Evolutionary conservation across 768 basidiomycete species (phyloP).

Genomic region (Lepiota venenata): DNA sequence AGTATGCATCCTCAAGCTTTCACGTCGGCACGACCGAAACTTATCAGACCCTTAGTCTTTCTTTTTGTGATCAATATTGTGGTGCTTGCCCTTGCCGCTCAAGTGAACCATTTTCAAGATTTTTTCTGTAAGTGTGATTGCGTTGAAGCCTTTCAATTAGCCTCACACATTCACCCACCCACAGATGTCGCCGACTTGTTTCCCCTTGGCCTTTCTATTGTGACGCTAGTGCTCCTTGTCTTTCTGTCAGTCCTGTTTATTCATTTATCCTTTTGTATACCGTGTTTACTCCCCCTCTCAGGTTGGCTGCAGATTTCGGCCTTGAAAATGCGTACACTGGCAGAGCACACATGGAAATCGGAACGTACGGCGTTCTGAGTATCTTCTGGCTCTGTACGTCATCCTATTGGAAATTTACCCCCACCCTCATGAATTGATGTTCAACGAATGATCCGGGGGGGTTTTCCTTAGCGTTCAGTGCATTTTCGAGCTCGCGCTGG

Average conservation of each 20-base stretch:
- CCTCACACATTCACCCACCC: constrained; percentile 3
- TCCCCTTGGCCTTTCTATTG: constrained; percentile 56
- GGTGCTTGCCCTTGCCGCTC: constrained; percentile 48
- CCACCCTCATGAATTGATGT: background rate
- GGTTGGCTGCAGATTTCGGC: constrained; percentile 40
- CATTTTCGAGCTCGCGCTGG: constrained; percentile 62
- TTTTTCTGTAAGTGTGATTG: constrained; percentile 50
- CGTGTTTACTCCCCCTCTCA: constrained; percentile 15
- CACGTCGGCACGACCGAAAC: too few species aligned
- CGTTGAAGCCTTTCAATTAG: background rate
- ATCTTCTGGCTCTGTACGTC: constrained; percentile 54
- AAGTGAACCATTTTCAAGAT: constrained; percentile 55
- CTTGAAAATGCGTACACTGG: constrained; percentile 39
- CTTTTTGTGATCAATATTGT: constrained; percentile 45
- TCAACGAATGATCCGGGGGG: too few species aligned
- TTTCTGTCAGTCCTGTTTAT: constrained; percentile 31
- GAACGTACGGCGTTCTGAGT: constrained; percentile 38
- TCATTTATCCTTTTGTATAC: background rate
- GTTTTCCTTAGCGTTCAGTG: constrained; percentile 45
- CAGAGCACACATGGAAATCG: constrained; percentile 46
- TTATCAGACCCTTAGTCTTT: constrained; percentile 25
- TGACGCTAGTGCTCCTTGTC: constrained; percentile 41
- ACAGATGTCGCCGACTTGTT: constrained; percentile 56
- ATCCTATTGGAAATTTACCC: background rate
- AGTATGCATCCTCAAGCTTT: constrained; percentile 17